Conservation (phyloP, 1,139 yeast genomes). For the Blastobotrys capitulatus region DNA sequence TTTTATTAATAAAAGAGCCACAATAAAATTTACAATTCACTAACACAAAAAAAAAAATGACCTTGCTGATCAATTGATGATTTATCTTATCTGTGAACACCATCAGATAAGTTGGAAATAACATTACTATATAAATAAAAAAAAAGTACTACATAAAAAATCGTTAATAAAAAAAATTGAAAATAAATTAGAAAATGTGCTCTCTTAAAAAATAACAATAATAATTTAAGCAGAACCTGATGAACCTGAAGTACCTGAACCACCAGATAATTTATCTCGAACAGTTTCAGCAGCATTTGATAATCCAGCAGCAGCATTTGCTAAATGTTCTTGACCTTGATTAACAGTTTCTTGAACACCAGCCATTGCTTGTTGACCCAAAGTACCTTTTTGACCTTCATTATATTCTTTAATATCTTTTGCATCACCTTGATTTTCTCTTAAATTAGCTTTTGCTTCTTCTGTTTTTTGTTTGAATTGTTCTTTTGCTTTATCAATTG, state of each 20-base stretch:
- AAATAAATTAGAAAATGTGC: no score
- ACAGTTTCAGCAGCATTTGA: slow-evolving; percentile 1
- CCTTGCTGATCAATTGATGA: no score
- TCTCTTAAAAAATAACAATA: no score
- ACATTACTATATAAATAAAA: no score
- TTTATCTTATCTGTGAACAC: no score
- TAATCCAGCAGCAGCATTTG: not conserved
- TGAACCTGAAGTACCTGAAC: no score
- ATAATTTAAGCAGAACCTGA: no score
- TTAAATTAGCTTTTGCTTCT: not conserved
- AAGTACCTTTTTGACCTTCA: not conserved
- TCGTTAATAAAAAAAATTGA: no score
- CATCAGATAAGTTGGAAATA: no score
- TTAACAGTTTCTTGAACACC: not conserved
- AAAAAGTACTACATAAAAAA: no score
- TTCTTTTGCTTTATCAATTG: not conserved
- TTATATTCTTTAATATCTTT: not conserved
- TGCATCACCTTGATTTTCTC: not conserved
- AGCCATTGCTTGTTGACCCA: not conserved
- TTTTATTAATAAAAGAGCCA: not conserved
- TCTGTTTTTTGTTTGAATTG: not conserved
- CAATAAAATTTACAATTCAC: no score
- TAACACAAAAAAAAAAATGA: no score
- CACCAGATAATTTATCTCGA: slow-evolving; percentile 1
- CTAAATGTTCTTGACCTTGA: not conserved